phyloP scores from a whole-genome alignment of 768 basidiomycete genomes.

The Rhizopogon vulgaris region DNA sequence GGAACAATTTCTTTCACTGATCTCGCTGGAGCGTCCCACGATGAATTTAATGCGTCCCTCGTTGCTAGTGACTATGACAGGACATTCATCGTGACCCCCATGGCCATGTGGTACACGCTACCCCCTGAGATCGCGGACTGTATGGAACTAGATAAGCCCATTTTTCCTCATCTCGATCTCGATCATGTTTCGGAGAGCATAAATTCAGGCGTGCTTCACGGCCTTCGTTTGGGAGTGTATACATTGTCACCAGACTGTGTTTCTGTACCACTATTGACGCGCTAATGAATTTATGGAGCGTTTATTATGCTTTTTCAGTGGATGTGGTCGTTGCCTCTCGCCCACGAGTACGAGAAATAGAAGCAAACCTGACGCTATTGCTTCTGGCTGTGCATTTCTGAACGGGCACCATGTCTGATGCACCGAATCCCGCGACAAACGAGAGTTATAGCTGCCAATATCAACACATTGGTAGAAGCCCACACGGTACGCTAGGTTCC shows the following conservation, averaged over 20 bases:
- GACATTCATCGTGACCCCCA: conserved; percentile 26
- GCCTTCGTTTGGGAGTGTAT: conserved; percentile 29
- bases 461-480: no score
- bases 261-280: not conserved
- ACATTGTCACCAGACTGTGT: conserved; percentile 12
- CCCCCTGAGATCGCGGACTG: conserved; percentile 14
- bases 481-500: no score
- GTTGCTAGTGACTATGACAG: conserved; percentile 2
- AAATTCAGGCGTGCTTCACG: conserved; percentile 22
- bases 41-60: conserved; percentile 14
- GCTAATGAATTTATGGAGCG: not conserved
- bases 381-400: no score
- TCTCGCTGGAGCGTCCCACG: conserved; percentile 21
- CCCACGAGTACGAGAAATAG: no score
- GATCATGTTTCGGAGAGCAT: conserved; percentile 30
- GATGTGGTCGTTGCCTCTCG: no score
- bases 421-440: no score
- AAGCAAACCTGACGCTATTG: no score
- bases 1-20: conserved; percentile 21
- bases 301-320: not conserved
- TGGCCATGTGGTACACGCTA: conserved; percentile 19
- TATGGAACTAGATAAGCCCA: conserved; percentile 14
- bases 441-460: no score
- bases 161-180: conserved; percentile 33
- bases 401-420: no score